Conservation (phyloP, 2,329 filamentous ascomycete species). For the Rhynchosporium agropyri region DNA sequence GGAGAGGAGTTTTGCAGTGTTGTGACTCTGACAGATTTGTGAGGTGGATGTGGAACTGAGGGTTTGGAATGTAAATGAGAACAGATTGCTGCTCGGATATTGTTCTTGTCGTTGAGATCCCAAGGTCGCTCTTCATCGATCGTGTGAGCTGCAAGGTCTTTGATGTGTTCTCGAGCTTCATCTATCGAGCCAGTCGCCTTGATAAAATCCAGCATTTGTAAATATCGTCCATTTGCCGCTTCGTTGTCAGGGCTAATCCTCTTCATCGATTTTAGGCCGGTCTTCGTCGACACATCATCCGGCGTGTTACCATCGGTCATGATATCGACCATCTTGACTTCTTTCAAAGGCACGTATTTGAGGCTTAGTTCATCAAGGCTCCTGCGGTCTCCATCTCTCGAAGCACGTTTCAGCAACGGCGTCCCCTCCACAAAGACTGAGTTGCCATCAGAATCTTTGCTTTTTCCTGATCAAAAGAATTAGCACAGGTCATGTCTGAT, state of each 20-base stretch:
- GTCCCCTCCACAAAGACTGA: constrained; percentile 49
- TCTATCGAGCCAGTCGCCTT: constrained; percentile 45
- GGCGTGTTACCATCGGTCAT: constrained; percentile 47
- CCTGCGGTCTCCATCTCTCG: constrained; percentile 36
- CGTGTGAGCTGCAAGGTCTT: constrained; percentile 24
- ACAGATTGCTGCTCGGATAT: constrained; percentile 53
- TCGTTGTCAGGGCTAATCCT: constrained; percentile 50
- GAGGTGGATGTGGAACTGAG: constrained; percentile 54
- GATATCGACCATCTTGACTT: constrained; percentile 36
- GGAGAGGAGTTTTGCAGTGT: constrained; percentile 49
- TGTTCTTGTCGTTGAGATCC: constrained; percentile 46
- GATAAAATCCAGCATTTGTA: constrained; percentile 47
- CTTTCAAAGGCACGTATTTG: constrained; percentile 13
- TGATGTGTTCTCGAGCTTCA: constrained; percentile 42
- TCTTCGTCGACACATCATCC: constrained; percentile 43
- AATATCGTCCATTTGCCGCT: constrained; percentile 48
- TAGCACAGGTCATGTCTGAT: no score
- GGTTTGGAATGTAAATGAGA: constrained; percentile 51
- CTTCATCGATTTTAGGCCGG: constrained; percentile 46
- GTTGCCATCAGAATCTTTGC: constrained; percentile 45
- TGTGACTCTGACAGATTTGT: constrained; percentile 51
- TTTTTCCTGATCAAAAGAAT: constrained; percentile 25
- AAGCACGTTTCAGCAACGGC: constrained; percentile 50
- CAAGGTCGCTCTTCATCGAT: constrained; percentile 40
- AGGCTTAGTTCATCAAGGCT: constrained; percentile 17